Base-by-base conservation (phyloP, 2,329 filamentous ascomycete genomes). In the Talaromyces atroroseus region DNA sequence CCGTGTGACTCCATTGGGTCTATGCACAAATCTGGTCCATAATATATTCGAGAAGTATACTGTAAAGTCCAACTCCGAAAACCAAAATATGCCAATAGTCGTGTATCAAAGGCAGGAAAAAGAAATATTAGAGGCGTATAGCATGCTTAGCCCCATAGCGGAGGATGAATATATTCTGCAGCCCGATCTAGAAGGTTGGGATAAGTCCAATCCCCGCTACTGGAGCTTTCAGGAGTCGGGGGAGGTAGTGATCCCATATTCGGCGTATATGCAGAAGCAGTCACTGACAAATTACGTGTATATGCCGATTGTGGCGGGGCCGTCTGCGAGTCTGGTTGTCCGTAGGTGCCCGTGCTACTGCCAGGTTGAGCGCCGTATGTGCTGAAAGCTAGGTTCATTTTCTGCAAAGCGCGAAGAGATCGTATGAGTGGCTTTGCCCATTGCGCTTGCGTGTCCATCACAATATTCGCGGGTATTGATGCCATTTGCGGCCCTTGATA, bases 141-240 rank as follows among this genome's bases (percentile, higher is more conserved):
- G 23, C 3, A 23, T 44, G 5, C 2, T 49, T 49, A 73, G 38
- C 70, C 64, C 76, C 76, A 78, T 12, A 78, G 62, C 2, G 75
- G 74, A 16, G 76, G 74, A 57, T 77, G 75, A 11, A 78, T 76
- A 61, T 77, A 78, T 63, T 78, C 74, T n/a, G 71, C 66, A 36
- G 75, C 75, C 14, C 75, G 68, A 57, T 77, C 75, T 12, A 76
- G 56, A n/a, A 78, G 64, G 57, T 74, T 77, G 3, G 72, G 74
- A 36, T 73, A 71, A 48, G 72, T 70, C 76, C 75, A 78, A 57
- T 78, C 75, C 21, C 72, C 68, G 56, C 75, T 76, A 24, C 68
- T 72, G n/a, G 74, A 74, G 60, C 74, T 77, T 58, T 78, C 76
- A 0, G 76, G 75, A 0, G 76, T 78, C n/a, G 74, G 74, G 3